These are phyloP conservation scores for Arthrobotrys sphaeroides DNA, from an alignment of 2,329 filamentous ascomycete species.

Conservation along the genomic window DNA sequence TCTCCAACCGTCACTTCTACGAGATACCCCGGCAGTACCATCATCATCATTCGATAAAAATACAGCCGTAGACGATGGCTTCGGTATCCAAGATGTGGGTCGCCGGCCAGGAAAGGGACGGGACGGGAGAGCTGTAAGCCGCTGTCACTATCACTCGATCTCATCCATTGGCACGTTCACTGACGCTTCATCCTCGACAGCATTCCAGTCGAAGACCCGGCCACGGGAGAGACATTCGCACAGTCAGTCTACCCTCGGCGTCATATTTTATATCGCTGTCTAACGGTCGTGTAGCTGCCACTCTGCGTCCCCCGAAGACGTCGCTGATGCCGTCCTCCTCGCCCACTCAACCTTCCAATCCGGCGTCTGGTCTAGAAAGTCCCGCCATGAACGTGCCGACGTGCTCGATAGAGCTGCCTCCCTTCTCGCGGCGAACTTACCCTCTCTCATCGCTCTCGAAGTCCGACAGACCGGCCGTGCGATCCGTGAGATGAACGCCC, in stretches of 20 bases:
- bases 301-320: slow-evolving; percentile 64
- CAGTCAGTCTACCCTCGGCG: slow-evolving; percentile 60
- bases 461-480: slow-evolving; percentile 74
- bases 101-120: slow-evolving; percentile 62
- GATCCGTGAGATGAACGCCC: slow-evolving; percentile 75
- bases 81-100: slow-evolving; percentile 60
- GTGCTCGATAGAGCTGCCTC: slow-evolving; percentile 70
- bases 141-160: slow-evolving; percentile 52
- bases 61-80: not conserved
- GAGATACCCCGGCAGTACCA: not conserved
- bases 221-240: slow-evolving; percentile 67
- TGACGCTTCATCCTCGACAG: slow-evolving; percentile 59
- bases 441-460: slow-evolving; percentile 71
- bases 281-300: slow-evolving; percentile 62
- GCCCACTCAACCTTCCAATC: slow-evolving; percentile 65
- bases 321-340: slow-evolving; percentile 61
- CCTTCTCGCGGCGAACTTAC: slow-evolving; percentile 67
- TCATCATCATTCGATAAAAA: not conserved
- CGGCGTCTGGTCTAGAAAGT: slow-evolving; percentile 68
- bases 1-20: not conserved
- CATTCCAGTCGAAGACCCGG: slow-evolving; percentile 67
- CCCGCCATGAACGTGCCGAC: slow-evolving; percentile 69
- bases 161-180: slow-evolving; percentile 20
- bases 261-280: not conserved
- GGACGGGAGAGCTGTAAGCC: slow-evolving; percentile 65